These are phyloP conservation scores for Elasticomyces elasticus DNA, from an alignment of 495 filamentous ascomycete species.

Conservation along the genomic window DNA sequence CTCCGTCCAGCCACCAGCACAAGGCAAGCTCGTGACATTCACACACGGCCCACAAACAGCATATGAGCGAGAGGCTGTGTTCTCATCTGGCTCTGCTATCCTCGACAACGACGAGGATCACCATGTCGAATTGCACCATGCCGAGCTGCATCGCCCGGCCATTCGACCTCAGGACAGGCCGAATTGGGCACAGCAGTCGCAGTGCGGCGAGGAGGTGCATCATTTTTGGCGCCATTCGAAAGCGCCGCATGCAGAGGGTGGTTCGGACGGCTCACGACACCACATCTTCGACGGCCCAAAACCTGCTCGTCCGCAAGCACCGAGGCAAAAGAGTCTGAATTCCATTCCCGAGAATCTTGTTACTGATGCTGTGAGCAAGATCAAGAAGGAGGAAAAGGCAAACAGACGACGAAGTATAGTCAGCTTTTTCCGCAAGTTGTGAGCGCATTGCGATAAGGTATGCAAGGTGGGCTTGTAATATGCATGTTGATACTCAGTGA, in stretches of 20 bases:
- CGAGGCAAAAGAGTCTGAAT: not conserved
- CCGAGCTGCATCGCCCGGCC: not conserved
- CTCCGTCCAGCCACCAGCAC: not conserved
- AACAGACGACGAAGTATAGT: not conserved
- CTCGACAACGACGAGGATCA: not conserved
- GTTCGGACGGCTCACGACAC: too few species aligned
- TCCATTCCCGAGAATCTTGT: not conserved
- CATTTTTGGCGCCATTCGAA: not conserved
- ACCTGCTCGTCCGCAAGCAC: not conserved
- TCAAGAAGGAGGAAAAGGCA: conserved; percentile 2
- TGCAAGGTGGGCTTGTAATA: too few species aligned
- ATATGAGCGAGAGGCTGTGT: not conserved
- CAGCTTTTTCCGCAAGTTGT: not conserved
- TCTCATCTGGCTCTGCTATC: not conserved
- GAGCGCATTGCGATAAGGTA: too few species aligned
- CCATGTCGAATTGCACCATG: not conserved
- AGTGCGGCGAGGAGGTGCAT: conserved; percentile 1
- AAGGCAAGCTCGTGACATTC: not conserved
- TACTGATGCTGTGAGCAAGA: not conserved
- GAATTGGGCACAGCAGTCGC: conserved; percentile 6
- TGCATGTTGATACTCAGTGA: too few species aligned
- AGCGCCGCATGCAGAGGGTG: not conserved
- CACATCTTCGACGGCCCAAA: too few species aligned
- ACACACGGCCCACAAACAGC: not conserved
- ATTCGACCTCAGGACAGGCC: not conserved